Evolutionary conservation across 805 yeast genomes (phyloP), one percentile per base, ranked within the genome.

Genomic region (Yamadazyma kitorensis): DNA sequence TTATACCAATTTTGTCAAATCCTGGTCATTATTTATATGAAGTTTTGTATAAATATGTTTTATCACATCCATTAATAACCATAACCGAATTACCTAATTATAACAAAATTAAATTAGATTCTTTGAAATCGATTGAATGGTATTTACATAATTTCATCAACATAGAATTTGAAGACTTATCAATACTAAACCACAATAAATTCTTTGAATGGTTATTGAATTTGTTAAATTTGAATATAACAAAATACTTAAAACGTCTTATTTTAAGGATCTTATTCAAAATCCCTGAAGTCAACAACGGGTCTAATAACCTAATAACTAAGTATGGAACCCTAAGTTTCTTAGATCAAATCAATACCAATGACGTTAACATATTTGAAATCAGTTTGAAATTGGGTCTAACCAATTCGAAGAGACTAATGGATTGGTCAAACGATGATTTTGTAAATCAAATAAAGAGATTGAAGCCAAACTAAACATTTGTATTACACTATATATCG

Each of bases 1-100:
- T 87, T 24, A 59, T 78, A 4, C 73, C 76, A 3, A 64, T 86
- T 2, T 53, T 86, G 38, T 54, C 68, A 5, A 77, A 80, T 41
- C 96, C 97, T 0, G 76, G 80, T 0, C 91, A 86, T 42, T 72
- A 70, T 46, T 54, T 91, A 14, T 85, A 82, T 55, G 96, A 88
- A 43, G 76, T 77, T 44, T 76, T 78, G 0, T 76, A 70, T 47
- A 72, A 81, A 39, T 86, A 79, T 71, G 67, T 88, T 8, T 60
- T 86, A 23, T 60, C 75, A 4, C 74, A 76, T 24, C 80, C 86
- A 3, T 54, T 51, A 11, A 49, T 72, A 29, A 59, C 59, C 40
- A 33, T 50, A 5, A 51, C 46, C 33, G 77, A 70, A 17, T 48
- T 76, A 27, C 82, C 82, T 3, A 47, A 76, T 27, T 70, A 58